Evolutionary conservation across 805 yeast genomes (phyloP).

Genomic region (Wickerhamomyces xylosicus): DNA sequence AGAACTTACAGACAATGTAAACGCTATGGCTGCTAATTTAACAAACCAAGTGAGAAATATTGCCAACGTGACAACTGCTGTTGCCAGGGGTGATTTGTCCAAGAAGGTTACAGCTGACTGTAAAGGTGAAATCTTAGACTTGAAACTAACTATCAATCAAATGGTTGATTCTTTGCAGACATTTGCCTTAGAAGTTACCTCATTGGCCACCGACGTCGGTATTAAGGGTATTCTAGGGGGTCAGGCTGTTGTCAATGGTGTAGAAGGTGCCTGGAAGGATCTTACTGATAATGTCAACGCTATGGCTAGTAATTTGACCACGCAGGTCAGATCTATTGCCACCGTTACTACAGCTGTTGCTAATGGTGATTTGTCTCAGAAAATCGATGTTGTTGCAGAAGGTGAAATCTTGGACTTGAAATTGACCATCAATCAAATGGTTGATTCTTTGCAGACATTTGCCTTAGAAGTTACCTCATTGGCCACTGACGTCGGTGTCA

Average conservation of each 20-base stretch:
- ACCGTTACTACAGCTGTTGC: slow-evolving; percentile 91
- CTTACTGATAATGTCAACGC: slow-evolving; percentile 78
- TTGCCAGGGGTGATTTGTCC: slow-evolving; percentile 82
- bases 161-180: slow-evolving; percentile 84
- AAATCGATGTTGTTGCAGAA: slow-evolving; percentile 82
- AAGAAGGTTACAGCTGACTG: slow-evolving; percentile 39
- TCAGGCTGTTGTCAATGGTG: slow-evolving; percentile 75
- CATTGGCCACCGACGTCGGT: slow-evolving; percentile 84
- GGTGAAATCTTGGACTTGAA: slow-evolving; percentile 81
- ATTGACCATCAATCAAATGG: slow-evolving; percentile 82
- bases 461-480: slow-evolving; percentile 86
- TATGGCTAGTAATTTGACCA: slow-evolving; percentile 81
- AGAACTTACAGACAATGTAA: slow-evolving; percentile 81
- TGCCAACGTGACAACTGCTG: slow-evolving; percentile 79
- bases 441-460: slow-evolving; percentile 75
- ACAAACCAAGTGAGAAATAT: slow-evolving; percentile 87
- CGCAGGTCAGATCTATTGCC: slow-evolving; percentile 82
- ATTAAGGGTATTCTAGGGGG: slow-evolving; percentile 79
- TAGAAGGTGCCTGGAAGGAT: slow-evolving; percentile 82
- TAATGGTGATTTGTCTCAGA: slow-evolving; percentile 75
- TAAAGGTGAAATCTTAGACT: neutral
- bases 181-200: slow-evolving; percentile 63
- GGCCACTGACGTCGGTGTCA: slow-evolving; percentile 84
- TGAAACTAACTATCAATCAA: slow-evolving; percentile 51
- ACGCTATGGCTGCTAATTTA: slow-evolving; percentile 85